These are phyloP conservation scores for Salix udensis DNA, from an alignment of 345 rosid species.

Conservation along the genomic window DNA sequence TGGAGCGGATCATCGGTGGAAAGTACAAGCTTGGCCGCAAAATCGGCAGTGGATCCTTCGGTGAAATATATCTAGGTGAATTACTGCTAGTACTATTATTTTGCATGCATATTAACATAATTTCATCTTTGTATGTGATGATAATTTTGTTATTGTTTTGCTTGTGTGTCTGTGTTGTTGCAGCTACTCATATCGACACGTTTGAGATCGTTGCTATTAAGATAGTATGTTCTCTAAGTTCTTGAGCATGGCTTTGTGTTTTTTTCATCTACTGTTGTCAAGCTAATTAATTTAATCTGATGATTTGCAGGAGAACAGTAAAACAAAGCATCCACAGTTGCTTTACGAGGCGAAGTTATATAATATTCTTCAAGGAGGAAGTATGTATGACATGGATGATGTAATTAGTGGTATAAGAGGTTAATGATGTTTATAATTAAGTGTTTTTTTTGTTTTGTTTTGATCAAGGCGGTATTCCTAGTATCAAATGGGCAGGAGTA, in stretches of 20 bases:
- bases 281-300: not conserved
- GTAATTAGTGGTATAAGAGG: too few species aligned
- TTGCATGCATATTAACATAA: too few species aligned
- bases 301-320: constrained; percentile 62
- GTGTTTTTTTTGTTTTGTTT: constrained; percentile 2
- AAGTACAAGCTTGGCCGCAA: constrained; percentile 86
- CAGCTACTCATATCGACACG: constrained; percentile 89
- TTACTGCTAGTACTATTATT: too few species aligned
- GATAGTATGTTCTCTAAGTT: constrained; percentile 53
- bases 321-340: constrained; percentile 86
- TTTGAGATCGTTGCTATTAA: constrained; percentile 91
- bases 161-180: not conserved
- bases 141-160: not conserved
- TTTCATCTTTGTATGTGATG: not conserved
- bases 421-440: not conserved
- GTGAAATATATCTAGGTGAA: constrained; percentile 81
- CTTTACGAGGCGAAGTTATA: constrained; percentile 84
- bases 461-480: constrained; percentile 70
- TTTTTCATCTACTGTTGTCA: not conserved
- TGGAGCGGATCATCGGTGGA: constrained; percentile 82
- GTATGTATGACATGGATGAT: constrained; percentile 32
- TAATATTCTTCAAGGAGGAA: constrained; percentile 85
- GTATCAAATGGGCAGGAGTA: constrained; percentile 77
- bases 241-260: not conserved
- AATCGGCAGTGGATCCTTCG: constrained; percentile 97